Conservation (phyloP, 1,284 basidiomycete genomes). For the Laetiporus sulphureus region DNA sequence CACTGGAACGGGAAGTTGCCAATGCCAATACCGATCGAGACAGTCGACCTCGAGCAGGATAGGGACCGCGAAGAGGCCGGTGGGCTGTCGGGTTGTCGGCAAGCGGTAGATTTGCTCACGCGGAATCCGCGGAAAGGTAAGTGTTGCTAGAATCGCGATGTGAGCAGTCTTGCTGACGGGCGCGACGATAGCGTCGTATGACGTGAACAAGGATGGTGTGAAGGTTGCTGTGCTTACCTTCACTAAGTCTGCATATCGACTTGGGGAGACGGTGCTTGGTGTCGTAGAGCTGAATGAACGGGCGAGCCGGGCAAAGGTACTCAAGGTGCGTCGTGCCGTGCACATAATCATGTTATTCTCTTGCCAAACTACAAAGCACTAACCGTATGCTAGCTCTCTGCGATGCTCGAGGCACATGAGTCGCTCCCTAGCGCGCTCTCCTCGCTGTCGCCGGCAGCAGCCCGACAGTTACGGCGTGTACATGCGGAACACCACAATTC, state of each 20-base stretch:
- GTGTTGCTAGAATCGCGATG: slow-evolving; percentile 16
- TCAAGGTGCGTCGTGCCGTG: slow-evolving; percentile 57
- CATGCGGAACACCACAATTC: slow-evolving; percentile 82
- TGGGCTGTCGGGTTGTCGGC: slow-evolving; percentile 66
- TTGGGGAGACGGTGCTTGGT: slow-evolving; percentile 86
- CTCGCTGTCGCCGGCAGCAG: slow-evolving; percentile 28
- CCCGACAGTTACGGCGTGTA: slow-evolving; percentile 52
- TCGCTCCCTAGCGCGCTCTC: slow-evolving; percentile 58
- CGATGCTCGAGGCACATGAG: slow-evolving; percentile 82
- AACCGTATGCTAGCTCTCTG: slow-evolving; percentile 62
- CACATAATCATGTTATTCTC: too few relatives aligned
- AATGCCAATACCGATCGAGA: slow-evolving; percentile 14
- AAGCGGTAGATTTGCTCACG: slow-evolving; percentile 88
- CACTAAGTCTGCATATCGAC: slow-evolving; percentile 80
- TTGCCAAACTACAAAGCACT: too few relatives aligned
- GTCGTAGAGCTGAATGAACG: slow-evolving; percentile 81
- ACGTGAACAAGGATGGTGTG: slow-evolving; percentile 86
- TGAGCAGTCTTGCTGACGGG: background rate
- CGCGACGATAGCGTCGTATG: slow-evolving; percentile 70
- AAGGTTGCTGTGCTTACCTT: slow-evolving; percentile 88
- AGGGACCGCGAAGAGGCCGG: slow-evolving; percentile 34
- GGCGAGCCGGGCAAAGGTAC: slow-evolving; percentile 50
- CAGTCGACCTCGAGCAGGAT: slow-evolving; percentile 15
- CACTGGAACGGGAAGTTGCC: slow-evolving; percentile 27
- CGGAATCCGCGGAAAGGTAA: slow-evolving; percentile 82